These are phyloP conservation scores for Pinus albicaulis DNA, from an alignment of 75 land plant genomes.

Conservation along the genomic window DNA sequence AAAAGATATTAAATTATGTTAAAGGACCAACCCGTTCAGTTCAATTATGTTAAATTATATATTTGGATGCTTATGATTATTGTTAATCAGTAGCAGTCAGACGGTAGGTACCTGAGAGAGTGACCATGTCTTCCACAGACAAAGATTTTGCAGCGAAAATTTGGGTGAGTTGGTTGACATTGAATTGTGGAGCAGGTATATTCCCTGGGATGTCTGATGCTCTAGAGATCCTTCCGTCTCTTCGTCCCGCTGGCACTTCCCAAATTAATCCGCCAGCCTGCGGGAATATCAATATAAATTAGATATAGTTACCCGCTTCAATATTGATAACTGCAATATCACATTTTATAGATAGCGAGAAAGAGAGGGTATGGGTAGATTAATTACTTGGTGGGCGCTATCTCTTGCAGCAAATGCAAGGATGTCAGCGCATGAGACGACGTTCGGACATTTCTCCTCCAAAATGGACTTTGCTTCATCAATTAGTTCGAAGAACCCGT, in stretches of 20 bases:
- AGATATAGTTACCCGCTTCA: too few relatives aligned
- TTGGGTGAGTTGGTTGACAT: slow-evolving; percentile 10
- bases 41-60: too few relatives aligned
- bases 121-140: slow-evolving; percentile 35
- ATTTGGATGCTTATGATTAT: background rate
- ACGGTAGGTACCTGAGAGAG: slow-evolving; percentile 49
- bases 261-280: slow-evolving; percentile 19
- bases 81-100: slow-evolving; percentile 6
- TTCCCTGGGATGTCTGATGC: slow-evolving; percentile 9
- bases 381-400: too few relatives aligned
- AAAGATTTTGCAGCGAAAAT: slow-evolving; percentile 25
- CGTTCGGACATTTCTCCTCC: too few relatives aligned
- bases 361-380: too few relatives aligned
- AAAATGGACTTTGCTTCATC: too few relatives aligned
- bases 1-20: background rate
- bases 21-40: background rate
- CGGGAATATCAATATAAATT: too few relatives aligned
- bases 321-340: too few relatives aligned
- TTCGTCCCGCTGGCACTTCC: slow-evolving; percentile 15
- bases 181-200: slow-evolving; percentile 26
- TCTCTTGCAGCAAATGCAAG: too few relatives aligned
- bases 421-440: too few relatives aligned
- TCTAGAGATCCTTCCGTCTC: slow-evolving; percentile 38
- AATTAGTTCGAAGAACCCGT: too few relatives aligned
- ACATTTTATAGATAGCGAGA: too few relatives aligned